Conservation (phyloP, 768 basidiomycete genomes). For the Solioccasus polychromus region DNA sequence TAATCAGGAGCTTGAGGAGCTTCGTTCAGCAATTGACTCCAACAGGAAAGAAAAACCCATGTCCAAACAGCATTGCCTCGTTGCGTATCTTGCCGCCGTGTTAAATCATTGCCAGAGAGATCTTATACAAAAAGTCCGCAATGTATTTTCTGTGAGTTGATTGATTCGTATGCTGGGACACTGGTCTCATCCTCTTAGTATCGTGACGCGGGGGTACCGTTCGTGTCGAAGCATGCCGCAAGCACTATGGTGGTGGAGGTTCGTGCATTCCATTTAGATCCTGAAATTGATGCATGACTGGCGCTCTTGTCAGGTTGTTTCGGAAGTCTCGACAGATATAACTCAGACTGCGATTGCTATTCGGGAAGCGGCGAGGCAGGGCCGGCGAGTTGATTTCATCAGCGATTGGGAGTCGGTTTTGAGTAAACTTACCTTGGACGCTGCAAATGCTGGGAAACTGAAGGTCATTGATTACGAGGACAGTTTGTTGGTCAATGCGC, state of each 20-base stretch:
- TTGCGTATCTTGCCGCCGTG: slow-evolving; percentile 22
- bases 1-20: slow-evolving; percentile 2
- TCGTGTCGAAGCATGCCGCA: slow-evolving; percentile 10
- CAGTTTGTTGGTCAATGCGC: slow-evolving; percentile 16
- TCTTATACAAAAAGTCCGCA: slow-evolving; percentile 19
- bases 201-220: slow-evolving; percentile 11
- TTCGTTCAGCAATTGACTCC: slow-evolving; percentile 5
- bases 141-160: slow-evolving; percentile 22
- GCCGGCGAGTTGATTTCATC: slow-evolving; percentile 9
- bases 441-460: slow-evolving; percentile 11
- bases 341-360: slow-evolving; percentile 13
- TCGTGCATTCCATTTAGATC: not conserved
- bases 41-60: not conserved
- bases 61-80: slow-evolving; percentile 29
- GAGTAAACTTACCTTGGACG: slow-evolving; percentile 11
- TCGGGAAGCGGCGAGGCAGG: slow-evolving; percentile 10
- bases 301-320: slow-evolving; percentile 4
- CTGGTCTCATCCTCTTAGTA: slow-evolving; percentile 9
- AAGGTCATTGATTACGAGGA: slow-evolving; percentile 1
- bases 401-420: slow-evolving; percentile 8
- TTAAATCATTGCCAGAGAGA: slow-evolving; percentile 12
- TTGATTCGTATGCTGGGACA: too few relatives aligned
- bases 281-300: not conserved
- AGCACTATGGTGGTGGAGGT: slow-evolving; percentile 18
- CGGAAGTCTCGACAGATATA: slow-evolving; percentile 13